Conservation (phyloP, 257 asterid genomes). For the Jasminum sambac region DNA sequence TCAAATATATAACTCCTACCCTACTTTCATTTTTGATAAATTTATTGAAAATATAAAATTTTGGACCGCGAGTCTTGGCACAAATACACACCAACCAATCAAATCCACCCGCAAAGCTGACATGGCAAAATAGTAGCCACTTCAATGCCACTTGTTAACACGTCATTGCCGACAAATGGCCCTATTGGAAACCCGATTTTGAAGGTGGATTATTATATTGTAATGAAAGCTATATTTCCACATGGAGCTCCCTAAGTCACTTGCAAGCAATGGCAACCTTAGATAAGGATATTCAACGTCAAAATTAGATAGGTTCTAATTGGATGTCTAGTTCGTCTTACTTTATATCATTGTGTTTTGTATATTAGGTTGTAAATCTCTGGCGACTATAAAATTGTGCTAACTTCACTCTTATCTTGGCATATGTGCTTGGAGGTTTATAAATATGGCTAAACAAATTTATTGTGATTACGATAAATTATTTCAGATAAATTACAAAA, state of each 20-base stretch:
- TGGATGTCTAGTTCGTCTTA: too few relatives aligned
- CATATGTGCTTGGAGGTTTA: too few relatives aligned
- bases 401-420: too few relatives aligned
- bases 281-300: slow-evolving; percentile 28
- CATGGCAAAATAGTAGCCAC: slow-evolving; percentile 31
- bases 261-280: slow-evolving; percentile 31
- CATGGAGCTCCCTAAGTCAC: slow-evolving; percentile 30
- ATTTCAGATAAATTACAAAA: too few relatives aligned
- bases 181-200: neutral
- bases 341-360: too few relatives aligned
- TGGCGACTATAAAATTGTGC: too few relatives aligned
- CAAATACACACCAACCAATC: slow-evolving; percentile 16
- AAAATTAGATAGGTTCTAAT: too few relatives aligned
- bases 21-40: slow-evolving; percentile 17
- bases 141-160: slow-evolving; percentile 32
- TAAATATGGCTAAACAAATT: too few relatives aligned
- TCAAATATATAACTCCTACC: slow-evolving; percentile 19
- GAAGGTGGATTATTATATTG: slow-evolving; percentile 19
- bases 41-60: neutral
- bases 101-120: slow-evolving; percentile 10
- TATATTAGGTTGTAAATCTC: too few relatives aligned
- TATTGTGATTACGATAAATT: too few relatives aligned
- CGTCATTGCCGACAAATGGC: slow-evolving; percentile 28
- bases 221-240: slow-evolving; percentile 41
- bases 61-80: slow-evolving; percentile 34